Base-by-base conservation (phyloP, 192 early-diverging fungal species). In the Radiomyces spectabilis region DNA sequence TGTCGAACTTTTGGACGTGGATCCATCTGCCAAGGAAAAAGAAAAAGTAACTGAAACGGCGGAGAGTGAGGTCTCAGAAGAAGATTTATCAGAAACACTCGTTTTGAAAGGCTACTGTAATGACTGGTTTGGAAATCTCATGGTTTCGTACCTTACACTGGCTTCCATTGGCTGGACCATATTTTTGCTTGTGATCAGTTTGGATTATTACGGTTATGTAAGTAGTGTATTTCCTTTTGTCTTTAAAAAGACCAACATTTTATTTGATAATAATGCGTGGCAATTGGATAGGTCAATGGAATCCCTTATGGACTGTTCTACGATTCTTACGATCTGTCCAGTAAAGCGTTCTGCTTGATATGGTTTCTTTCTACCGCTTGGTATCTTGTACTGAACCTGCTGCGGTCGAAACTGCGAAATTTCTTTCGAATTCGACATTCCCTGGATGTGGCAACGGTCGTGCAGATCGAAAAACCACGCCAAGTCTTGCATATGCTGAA, bases 141-240 rank as follows among this genome's bases (percentile, higher is more conserved):
- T 65, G 27, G 51, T 75, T 24, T 56, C 65, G 53, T 65, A 61
- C 18, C 63, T 73, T 15, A 43, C 13, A 8, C 6, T 51, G 1
- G 61, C 71, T 1, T 67, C 70, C 0, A 26, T 72, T 2, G 53
- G 66, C 54, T 75, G 71, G 68, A 66, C 73, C 30, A 63, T 69
- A 21, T 73, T 63, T 34, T 42, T 78, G 32, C 65, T 72, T 43
- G 63, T 81, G 1, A 57, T 74, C 48, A 66, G 68, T 30, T 54
- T 73, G 42, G 79, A 81, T 57, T 81, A 81, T 63, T 81, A 81
- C 42, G 79, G 76, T 21, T 52, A 63, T 15, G 59, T 77, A 32
- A 27, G 22, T 27, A 49, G 41, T n/a, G 8, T 26, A 22, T 37
- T 33, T 2, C 39, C 15, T n/a, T 16, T 38, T 29, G 10, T 4